Evolutionary conservation across 108 stramenopile species (phyloP).

Genomic region (Cyclostephanos invisitatus): DNA sequence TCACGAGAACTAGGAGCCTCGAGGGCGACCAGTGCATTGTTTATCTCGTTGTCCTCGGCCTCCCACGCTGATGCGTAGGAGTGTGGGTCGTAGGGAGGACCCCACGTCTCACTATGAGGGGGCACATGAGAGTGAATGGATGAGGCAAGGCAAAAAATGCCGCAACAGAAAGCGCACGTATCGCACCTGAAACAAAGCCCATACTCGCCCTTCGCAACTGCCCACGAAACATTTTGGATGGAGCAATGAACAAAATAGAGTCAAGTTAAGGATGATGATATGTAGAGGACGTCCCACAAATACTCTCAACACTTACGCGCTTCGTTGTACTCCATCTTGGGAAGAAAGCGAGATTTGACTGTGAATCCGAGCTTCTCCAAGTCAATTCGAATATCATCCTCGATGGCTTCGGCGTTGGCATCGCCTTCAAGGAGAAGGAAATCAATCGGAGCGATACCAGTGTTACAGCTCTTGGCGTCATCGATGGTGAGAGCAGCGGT

Average conservation of each 20-base stretch:
- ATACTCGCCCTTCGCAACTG: slow-evolving; percentile 49
- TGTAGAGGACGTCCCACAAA: neutral
- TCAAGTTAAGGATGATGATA: too few relatives aligned
- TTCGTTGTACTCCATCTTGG: slow-evolving; percentile 46
- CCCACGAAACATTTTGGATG: neutral
- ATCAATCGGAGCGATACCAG: slow-evolving; percentile 9
- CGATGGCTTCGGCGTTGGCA: slow-evolving; percentile 32
- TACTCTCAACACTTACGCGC: slow-evolving; percentile 23
- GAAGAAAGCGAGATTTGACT: slow-evolving; percentile 25
- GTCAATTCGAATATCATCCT: slow-evolving; percentile 49
- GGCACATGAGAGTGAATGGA: too few relatives aligned
- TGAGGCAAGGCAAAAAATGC: too few relatives aligned
- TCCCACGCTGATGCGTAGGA: slow-evolving; percentile 50
- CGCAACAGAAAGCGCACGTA: too few relatives aligned
- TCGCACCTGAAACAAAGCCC: slow-evolving; percentile 38
- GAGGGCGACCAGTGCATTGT: slow-evolving; percentile 35
- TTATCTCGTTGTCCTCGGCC: slow-evolving; percentile 38
- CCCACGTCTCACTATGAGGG: slow-evolving; percentile 51
- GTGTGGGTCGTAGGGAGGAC: slow-evolving; percentile 61
- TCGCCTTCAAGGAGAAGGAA: slow-evolving; percentile 57
- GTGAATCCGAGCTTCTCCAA: slow-evolving; percentile 38
- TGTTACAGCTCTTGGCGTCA: slow-evolving; percentile 15
- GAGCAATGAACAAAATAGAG: neutral
- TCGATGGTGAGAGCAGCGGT: neutral
- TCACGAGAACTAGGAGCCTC: slow-evolving; percentile 30